Evolutionary conservation across 2,329 filamentous ascomycete genomes (phyloP), one percentile per base, ranked within the genome.

Genomic region (Diaporthe batatas): DNA sequence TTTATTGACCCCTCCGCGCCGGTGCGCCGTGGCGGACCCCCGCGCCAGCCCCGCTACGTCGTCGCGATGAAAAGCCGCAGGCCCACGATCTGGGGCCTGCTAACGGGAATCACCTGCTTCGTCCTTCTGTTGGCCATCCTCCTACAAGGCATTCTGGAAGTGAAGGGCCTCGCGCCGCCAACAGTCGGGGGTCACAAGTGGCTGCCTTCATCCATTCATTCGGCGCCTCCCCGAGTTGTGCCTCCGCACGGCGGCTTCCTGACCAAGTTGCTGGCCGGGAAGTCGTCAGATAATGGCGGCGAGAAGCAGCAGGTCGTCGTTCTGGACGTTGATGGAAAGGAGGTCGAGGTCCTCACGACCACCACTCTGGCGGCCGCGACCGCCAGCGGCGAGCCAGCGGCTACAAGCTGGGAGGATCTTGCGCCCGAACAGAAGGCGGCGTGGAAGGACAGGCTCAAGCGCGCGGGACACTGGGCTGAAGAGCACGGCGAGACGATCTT

Each of bases 401-500:
- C 42, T 8, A 67, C 47, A 21, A 84, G 86, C 70, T 97, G 94
- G 93, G 91, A 94, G 72, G 90, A 95, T 73, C 82, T 97, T 57
- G 85, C 85, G 7, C 84, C 87, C 16, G 82, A 88, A 70, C 89
- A 95, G 81, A 89, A 89, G 80, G 83, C 85, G 68, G 83, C 85
- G 23, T 97, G 94, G 94, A 94, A 91, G 83, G 82, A 88, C 76
- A 89, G 87, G 79, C 86, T 97, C 47, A 85, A 86, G 71, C 39
- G 39, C 70, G 91, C 93, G 0, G 94, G 94, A 0, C 90, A 94
- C 75, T 97, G 94, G 94, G 89, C 89, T n/a, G 91, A 92, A 79
- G 87, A 90, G 49, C 93, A 96, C 86, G 93, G 93, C 3, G 94
- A 96, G 84, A 87, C 86, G 12, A 89, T 96, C 39, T 88, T 97